Percentiles rank a stretch among this genome's conserved stretches.
Evolutionary conservation across 768 basidiomycete genomes (phyloP).

Genomic region (Lactifluus piperatus): DNA sequence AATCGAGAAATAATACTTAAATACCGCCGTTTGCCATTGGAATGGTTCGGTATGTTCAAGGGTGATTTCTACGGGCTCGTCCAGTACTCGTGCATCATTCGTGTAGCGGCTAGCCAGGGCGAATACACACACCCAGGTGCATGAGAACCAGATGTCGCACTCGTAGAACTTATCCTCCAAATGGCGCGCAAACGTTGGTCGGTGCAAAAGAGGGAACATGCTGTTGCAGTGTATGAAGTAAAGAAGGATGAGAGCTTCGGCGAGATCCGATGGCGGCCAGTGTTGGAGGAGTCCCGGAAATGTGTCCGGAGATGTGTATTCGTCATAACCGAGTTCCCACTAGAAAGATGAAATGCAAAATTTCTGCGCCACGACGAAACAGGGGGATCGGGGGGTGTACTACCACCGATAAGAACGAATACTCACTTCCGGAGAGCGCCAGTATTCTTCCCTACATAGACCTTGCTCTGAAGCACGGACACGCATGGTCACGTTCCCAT

Average conservation of each 20-base stretch:
- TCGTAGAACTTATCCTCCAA: conserved; percentile 49
- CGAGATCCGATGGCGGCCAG: conserved; percentile 61
- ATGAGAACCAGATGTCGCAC: conserved; percentile 28
- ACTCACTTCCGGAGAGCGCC: conserved; percentile 18
- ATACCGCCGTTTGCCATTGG: conserved; percentile 49
- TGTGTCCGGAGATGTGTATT: conserved; percentile 25
- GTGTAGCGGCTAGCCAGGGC: conserved; percentile 26
- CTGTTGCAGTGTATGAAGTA: conserved; percentile 59
- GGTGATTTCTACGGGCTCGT: conserved; percentile 25
- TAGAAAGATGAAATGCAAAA: conserved; percentile 20
- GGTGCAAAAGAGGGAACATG: conserved; percentile 61
- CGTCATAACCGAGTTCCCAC: conserved; percentile 57
- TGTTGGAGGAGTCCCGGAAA: conserved; percentile 31
- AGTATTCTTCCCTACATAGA: conserved; percentile 12
- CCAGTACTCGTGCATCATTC: conserved; percentile 23
- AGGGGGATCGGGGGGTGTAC: not conserved
- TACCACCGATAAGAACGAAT: not conserved
- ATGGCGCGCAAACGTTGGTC: conserved; percentile 56
- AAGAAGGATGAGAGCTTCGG: conserved; percentile 46
- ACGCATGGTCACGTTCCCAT: not conserved
- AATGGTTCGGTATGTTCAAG: conserved; percentile 25
- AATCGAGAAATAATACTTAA: conserved; percentile 51
- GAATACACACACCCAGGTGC: conserved; percentile 25
- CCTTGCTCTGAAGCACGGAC: not conserved
- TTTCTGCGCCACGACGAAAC: too few relatives aligned